Evolutionary conservation across 192 early-diverging fungal genomes (phyloP).

Genomic region (Haplosporangium gracile): DNA sequence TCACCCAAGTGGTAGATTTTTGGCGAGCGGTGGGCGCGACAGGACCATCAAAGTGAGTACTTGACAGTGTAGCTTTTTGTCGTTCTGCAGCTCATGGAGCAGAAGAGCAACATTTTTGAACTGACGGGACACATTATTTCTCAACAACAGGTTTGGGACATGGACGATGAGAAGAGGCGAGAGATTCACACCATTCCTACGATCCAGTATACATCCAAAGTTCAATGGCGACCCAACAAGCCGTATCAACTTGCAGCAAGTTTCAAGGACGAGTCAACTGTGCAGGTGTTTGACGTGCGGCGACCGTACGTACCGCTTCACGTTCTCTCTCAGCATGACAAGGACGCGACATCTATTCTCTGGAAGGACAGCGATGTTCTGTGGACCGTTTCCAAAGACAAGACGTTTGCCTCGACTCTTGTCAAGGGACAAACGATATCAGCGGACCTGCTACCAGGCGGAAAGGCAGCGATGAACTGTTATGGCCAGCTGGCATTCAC

Average conservation of each 20-base stretch:
- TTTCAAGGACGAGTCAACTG: constrained; percentile 69
- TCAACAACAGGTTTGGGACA: constrained; percentile 72
- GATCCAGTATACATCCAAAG: constrained; percentile 73
- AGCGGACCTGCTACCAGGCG: constrained; percentile 61
- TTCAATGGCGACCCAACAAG: constrained; percentile 79
- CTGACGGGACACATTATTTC: background rate
- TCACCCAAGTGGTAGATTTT: constrained; percentile 72
- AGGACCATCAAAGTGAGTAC: constrained; percentile 76
- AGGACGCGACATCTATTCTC: constrained; percentile 76
- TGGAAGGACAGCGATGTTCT: constrained; percentile 74
- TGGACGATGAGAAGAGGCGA: constrained; percentile 69
- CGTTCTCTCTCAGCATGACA: constrained; percentile 77
- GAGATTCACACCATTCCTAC: constrained; percentile 74
- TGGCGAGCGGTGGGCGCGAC: constrained; percentile 87
- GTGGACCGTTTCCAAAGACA: constrained; percentile 84
- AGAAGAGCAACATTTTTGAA: background rate
- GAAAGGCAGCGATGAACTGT: constrained; percentile 73
- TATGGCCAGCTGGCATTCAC: constrained; percentile 77
- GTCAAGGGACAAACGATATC: constrained; percentile 63
- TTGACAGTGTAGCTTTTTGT: background rate
- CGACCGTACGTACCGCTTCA: constrained; percentile 77
- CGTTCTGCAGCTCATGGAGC: background rate
- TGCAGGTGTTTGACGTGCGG: constrained; percentile 83
- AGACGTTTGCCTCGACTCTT: constrained; percentile 74
- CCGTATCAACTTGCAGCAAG: constrained; percentile 80